Evolutionary conservation across 2,329 filamentous ascomycete genomes (phyloP), one percentile per base, ranked within the genome.

Genomic region (Orbilia javanica): DNA sequence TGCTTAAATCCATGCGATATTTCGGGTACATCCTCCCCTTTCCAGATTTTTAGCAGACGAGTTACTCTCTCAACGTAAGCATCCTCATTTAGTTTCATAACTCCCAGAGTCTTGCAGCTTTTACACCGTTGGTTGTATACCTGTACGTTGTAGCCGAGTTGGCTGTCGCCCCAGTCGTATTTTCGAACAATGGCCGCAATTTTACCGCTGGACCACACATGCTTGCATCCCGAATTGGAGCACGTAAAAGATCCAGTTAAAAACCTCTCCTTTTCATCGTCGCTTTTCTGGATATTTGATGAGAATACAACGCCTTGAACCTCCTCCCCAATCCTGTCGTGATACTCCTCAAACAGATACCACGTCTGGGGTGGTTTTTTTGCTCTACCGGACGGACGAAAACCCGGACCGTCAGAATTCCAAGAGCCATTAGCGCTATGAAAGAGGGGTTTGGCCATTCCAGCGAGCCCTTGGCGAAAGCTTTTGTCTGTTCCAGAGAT

Each of bases 71-170:
- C 27, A 52, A 67, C 29, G 29, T 67, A 67, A 25, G 29, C n/a
- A 6, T 67, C 46, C 29, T 53, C 29, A 22, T 67, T 46, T 53
- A 67, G 29, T 42, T 29, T 52, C 46, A 67, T 67, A 53, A 67
- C 27, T 42, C 46, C 31, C 31, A 68, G 34, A 44, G 27, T 27
- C 8, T 55, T 68, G 48, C 48, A 68, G 42, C 36, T 55, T 36
- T 25, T 53, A 34, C 48, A 68, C 57, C 48, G 64, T 55, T 57
- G 64, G 48, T 68, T 68, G 50, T 39, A 68, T 31, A 68, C 64
- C 48, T 55, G 48, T 27, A 44, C 64, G 31, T 53, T 55, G 22
- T 68, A 68, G 31, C 15, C 34, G 48, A 57, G 48, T n/a, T 31
- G 48, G 48, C 48, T 31, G 46, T 55, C 64, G 25, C 31, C 6